Evolutionary conservation across 75 land plant genomes (phyloP), one percentile per base, ranked within the genome.

Genomic region (Chamaecyparis obtusa): DNA sequence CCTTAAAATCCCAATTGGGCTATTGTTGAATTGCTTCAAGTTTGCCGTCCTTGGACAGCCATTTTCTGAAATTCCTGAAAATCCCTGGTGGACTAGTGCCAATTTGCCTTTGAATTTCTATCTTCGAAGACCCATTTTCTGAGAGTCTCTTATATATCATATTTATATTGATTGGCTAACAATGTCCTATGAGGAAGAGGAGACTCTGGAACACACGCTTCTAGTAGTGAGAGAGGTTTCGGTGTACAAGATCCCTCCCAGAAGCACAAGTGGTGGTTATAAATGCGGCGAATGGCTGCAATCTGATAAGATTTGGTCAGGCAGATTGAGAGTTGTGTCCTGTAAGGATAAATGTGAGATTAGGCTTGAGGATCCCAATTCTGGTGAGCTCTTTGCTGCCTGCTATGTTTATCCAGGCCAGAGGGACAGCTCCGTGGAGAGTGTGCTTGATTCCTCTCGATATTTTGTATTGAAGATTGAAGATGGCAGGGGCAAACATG

Each of bases 281-380:
- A 98, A 98, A 88, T 98, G 99, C 87, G 99, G 97, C 56, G 99
- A 98, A 88, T 97, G 99, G 99, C 94, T 98, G 13, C 99, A 98
- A 87, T 93, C 99, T 84, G 99, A 98, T 89, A 94, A 94, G 92
- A 98, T 98, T 93, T 98, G 99, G 99, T 90, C 99, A 32, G 99
- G 99, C 24, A 92, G 99, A 13, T 93, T 98, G 86, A 92, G 95
- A 37, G 95, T 97, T 36, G 95, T 97, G 9, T 98, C 99, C n/a
- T 89, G 94, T 88, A 87, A 90, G 85, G 94, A 91, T 67, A 92
- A 92, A 13, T 98, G 99, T 87, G 99, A 98, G 93, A 95, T 98
- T 89, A 96, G 99, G 39, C 89, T 98, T 36, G 99, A 98, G 91
- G 99, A 98, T 87, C 94, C 99, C 54, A 91, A 79, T 91, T 91